Base-by-base conservation (phyloP, 768 basidiomycete species). In the Boletus barrowsii region DNA sequence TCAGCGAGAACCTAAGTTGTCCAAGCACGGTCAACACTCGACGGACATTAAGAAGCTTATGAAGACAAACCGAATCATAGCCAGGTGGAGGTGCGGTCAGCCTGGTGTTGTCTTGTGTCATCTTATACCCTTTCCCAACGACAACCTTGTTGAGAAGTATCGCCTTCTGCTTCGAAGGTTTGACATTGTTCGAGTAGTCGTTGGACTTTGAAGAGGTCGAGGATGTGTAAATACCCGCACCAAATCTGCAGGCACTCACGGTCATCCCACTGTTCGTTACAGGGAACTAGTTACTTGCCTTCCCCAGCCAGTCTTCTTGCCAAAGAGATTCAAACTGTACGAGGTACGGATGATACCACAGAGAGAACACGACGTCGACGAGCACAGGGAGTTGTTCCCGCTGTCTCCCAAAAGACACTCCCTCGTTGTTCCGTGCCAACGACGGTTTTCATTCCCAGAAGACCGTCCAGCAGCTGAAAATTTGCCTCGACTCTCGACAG, bases 171-270 rank as follows among this genome's bases (percentile, higher is more conserved):
- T 68, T 66, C 0, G 83, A 86, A 41, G 76, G 70, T 55, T 77
- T 79, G 49, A 78, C 74, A 55, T 85, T 86, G 48, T 72, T 74
- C 11, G 85, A 85, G 63, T 88, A 88, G 68, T 88, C 86, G 55
- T 87, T 83, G 17, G 86, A 85, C 79, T 88, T 88, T 8, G 86
- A 88, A n/a, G 87, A 87, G 2, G 86, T 88, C n/a, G 84, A 83
- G 6, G 85, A 86, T 2, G 86, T 87, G 63, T 87, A 88, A 40
- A 87, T 83, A 24, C 86, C 86, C 36, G 80, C 79, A 24, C 86
- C 86, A 47, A 87, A 87, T 55, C 85, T 86, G 58, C 18, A 51
- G 20, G 29, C 20, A 40, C 6, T 36, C 15, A 40, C n/a, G 45
- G 55, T 64, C 47, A 54, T 46, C 41, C 29, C 43, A 33, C 18